Percentiles rank a stretch among this genome's conserved stretches.
These are phyloP conservation scores for Hypoxylon sp. DNA, from an alignment of 2,329 filamentous ascomycete genomes.

Conservation along the genomic window DNA sequence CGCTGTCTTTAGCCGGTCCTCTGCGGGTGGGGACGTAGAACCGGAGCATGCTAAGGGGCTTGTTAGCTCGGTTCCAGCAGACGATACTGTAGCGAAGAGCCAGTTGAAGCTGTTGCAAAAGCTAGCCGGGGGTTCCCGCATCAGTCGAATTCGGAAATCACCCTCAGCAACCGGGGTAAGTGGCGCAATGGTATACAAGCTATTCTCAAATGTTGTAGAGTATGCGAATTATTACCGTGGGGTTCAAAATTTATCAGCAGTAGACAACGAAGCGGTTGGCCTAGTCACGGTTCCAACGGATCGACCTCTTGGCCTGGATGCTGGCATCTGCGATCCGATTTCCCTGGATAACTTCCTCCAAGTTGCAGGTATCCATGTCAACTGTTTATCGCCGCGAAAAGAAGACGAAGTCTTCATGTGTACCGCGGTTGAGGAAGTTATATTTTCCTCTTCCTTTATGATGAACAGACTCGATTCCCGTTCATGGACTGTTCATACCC, in stretches of 20 bases:
- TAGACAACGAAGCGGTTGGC: constrained; percentile 50
- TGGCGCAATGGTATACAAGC: constrained; percentile 18
- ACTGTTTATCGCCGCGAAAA: constrained; percentile 40
- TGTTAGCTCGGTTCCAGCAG: constrained; percentile 1
- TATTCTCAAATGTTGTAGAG: constrained; percentile 16
- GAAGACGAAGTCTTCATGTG: constrained; percentile 17
- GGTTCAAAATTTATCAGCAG: constrained; percentile 6
- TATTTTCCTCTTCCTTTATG: constrained; percentile 13
- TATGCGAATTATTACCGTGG: constrained; percentile 15
- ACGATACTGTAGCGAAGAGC: constrained; percentile 9
- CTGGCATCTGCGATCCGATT: constrained; percentile 11
- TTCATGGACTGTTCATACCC: constrained; percentile 16
- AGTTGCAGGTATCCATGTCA: constrained; percentile 56
- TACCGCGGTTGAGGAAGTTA: constrained; percentile 14
- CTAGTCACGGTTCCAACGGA: constrained; percentile 49
- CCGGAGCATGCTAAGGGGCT: constrained; percentile 5
- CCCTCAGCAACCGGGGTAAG: constrained; percentile 13
- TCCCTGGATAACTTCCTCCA: constrained; percentile 55
- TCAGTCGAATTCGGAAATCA: constrained; percentile 7
- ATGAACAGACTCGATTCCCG: constrained; percentile 4
- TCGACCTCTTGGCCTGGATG: constrained; percentile 42
- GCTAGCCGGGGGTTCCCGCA: not conserved
- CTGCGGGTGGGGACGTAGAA: not conserved
- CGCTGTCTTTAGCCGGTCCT: constrained; percentile 2
- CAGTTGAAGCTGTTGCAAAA: constrained; percentile 9